Percentiles rank a stretch among this genome's conserved stretches.
phyloP scores from a whole-genome alignment of 2,329 filamentous ascomycete genomes.

The Dryadomyces quercus-mongolicae region DNA sequence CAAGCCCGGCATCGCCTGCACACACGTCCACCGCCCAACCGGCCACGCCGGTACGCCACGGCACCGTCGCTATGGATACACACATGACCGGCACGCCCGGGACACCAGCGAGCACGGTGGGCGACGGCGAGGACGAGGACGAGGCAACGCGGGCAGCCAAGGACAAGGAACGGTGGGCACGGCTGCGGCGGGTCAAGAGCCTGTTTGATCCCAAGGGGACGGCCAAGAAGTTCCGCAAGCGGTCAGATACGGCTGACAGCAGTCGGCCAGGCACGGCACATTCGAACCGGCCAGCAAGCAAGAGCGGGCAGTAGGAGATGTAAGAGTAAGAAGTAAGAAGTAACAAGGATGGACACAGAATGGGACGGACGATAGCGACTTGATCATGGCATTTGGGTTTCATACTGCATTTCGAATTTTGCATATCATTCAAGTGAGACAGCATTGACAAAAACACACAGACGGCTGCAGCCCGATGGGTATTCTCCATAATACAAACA shows the following conservation, averaged over 20 bases:
- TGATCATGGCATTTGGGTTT: neutral
- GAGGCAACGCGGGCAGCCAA: constrained; percentile 38
- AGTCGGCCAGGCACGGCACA: neutral
- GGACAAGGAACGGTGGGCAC: constrained; percentile 64
- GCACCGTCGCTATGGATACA: constrained; percentile 8
- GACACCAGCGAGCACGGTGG: constrained; percentile 13
- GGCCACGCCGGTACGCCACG: neutral
- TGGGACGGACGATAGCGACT: too few species aligned
- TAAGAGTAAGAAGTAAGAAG: too few species aligned
- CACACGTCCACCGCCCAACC: constrained; percentile 2
- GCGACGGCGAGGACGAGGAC: constrained; percentile 29
- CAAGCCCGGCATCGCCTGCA: constrained; percentile 12
- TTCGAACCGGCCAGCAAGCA: neutral
- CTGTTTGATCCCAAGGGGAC: constrained; percentile 53
- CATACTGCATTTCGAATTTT: neutral
- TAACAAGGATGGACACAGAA: too few species aligned
- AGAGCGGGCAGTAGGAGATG: too few species aligned
- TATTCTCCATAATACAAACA: too few species aligned
- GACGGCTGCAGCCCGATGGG: too few species aligned
- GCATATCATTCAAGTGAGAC: neutral
- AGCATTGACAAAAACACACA: neutral
- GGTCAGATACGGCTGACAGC: neutral
- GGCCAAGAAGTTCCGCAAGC: constrained; percentile 32
- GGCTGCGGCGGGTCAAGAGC: constrained; percentile 58
- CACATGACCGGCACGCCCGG: neutral